These are phyloP conservation scores for Castanea sativa DNA, from an alignment of 306 rosid genomes.

Conservation along the genomic window DNA sequence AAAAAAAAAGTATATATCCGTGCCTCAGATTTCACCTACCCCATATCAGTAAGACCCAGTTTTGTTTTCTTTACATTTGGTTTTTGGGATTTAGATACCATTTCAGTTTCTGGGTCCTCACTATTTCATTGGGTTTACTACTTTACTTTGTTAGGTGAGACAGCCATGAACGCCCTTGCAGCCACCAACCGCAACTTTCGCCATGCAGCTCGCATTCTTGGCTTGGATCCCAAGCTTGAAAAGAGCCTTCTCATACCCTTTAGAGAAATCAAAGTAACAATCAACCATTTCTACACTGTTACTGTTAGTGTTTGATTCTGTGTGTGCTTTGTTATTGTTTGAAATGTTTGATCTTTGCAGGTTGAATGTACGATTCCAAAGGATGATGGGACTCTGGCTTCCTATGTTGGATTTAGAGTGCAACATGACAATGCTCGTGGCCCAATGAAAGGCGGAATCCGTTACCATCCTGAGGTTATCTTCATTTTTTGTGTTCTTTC, in stretches of 20 bases:
- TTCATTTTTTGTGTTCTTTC: not conserved
- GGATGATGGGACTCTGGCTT: constrained; percentile 67
- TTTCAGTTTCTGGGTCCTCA: constrained; percentile 8
- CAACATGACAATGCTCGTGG: constrained; percentile 90
- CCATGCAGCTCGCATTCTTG: constrained; percentile 65
- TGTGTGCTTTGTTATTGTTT: not conserved
- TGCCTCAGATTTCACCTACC: not conserved
- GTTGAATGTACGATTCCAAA: constrained; percentile 80
- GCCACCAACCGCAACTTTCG: constrained; percentile 72
- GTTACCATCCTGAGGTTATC: constrained; percentile 72
- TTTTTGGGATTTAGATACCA: not conserved
- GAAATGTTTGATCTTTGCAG: constrained; percentile 26
- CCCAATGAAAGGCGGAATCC: constrained; percentile 84
- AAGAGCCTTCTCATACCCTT: constrained; percentile 70
- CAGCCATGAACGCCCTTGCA: constrained; percentile 64
- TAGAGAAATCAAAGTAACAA: constrained; percentile 59
- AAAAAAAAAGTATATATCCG: not conserved
- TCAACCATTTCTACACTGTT: not conserved
- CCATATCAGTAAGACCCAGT: not conserved
- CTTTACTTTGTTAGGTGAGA: not conserved
- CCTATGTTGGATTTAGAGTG: constrained; percentile 70
- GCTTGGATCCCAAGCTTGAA: constrained; percentile 72
- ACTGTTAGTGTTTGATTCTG: not conserved
- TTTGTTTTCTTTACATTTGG: not conserved
- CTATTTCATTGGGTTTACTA: not conserved